A percentile compares a stretch with the other conserved stretches of the same genome.
These are phyloP conservation scores for Wickerhamomyces sp. DNA, from an alignment of 1,139 yeast species.

Conservation along the genomic window DNA sequence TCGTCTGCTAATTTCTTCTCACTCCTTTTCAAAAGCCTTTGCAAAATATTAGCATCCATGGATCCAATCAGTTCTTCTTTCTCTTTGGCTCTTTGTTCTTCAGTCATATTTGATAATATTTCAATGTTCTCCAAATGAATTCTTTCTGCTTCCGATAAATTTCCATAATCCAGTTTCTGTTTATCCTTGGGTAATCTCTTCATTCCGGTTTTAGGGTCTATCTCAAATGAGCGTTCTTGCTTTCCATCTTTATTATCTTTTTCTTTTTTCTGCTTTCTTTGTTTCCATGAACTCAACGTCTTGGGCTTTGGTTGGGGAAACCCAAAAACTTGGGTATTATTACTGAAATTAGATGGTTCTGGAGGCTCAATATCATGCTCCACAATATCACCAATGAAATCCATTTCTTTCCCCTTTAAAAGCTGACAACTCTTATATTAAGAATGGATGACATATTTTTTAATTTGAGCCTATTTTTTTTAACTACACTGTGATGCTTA, in stretches of 20 bases:
- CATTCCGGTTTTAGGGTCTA: conserved; percentile 18
- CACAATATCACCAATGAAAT: conserved; percentile 69
- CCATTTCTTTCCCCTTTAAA: conserved; percentile 38
- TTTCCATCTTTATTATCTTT: conserved; percentile 18
- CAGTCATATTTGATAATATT: conserved; percentile 57
- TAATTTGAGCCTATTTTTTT: background rate
- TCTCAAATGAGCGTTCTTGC: conserved; percentile 12
- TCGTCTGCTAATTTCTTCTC: conserved; percentile 31
- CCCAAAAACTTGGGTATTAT: conserved; percentile 7
- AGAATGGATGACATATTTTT: background rate
- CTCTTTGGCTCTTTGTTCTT: conserved; percentile 61
- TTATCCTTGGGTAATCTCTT: conserved; percentile 18
- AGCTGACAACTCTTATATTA: background rate
- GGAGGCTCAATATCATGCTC: conserved; percentile 50
- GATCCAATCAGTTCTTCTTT: conserved; percentile 60
- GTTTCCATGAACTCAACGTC: conserved; percentile 30
- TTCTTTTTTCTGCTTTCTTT: conserved; percentile 31
- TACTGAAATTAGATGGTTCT: conserved; percentile 25
- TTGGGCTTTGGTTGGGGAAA: conserved; percentile 17
- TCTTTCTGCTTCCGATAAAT: conserved; percentile 56
- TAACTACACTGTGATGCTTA: background rate
- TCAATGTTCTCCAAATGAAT: conserved; percentile 76
- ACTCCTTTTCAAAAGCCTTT: conserved; percentile 44
- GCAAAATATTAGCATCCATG: conserved; percentile 66
- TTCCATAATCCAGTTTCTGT: conserved; percentile 18